Base-by-base conservation (phyloP, 805 yeast genomes). In the Torulaspora franciscae region DNA sequence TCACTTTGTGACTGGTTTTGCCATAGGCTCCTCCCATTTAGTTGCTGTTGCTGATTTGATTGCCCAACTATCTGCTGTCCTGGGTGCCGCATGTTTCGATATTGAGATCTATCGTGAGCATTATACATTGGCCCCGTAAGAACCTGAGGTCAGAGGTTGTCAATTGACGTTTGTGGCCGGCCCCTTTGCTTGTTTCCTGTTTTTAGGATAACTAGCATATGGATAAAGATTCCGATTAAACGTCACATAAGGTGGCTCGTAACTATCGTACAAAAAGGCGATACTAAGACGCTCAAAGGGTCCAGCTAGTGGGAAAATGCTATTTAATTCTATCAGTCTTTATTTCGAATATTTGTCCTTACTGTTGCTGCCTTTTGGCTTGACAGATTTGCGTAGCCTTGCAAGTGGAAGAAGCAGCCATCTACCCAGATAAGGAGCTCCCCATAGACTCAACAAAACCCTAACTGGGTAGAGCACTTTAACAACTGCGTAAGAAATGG, bases 401-500 rank as follows among this genome's bases (percentile, higher is more conserved):
- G 37, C 37, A 35, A 58, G 50, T 32, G 61, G 61, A 9, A 37
- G 6, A 15, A 54, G 30, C 7, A 61, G 28, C 46, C 53, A 52
- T 34, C 47, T 59, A 1, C 65, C 61, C 37, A 62, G 34, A 32
- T 51, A 58, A 15, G 69, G 69, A 5, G 69, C 67, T 11, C 57
- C 64, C 64, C 67, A 64, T 2, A 65, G 42, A 48, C 67, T 62
- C 7, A 59, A 11, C 14, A 64, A 35, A 1, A 65, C 57, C 47
- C 69, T 48, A 2, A 55, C 27, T 1, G 69, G 69, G n/a, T 64
- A 63, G 8, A 68, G 45, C 8, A 71, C 55, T 55, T 85, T 85
- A 9, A 84, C 87, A 3, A 81, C 65, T 4, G 81, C 83, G 55
- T 80, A 86, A 0, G 95, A 80, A 22, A 83, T 73, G 0, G 90